Evolutionary conservation across 192 early-diverging fungal genomes (phyloP).

Genomic region (Coemansia sp.): DNA sequence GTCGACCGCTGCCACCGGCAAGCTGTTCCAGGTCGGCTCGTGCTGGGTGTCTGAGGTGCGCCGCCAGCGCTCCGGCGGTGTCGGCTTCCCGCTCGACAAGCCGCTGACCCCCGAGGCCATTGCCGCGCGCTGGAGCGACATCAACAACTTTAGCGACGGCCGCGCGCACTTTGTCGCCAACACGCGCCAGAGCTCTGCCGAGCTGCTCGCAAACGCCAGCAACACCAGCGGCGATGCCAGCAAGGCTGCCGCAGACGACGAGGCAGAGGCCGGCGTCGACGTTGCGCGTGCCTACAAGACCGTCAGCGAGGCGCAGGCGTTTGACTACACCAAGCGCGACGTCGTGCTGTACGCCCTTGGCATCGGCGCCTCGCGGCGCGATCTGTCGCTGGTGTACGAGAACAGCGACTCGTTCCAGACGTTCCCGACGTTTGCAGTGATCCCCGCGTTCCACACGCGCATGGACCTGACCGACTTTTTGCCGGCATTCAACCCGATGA

Average conservation of each 20-base stretch:
- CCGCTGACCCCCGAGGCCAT: constrained; percentile 84
- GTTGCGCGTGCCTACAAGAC: constrained; percentile 60
- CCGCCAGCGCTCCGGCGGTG: constrained; percentile 93
- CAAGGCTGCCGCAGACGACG: constrained; percentile 36
- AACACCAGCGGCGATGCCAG: constrained; percentile 13
- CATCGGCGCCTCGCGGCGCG: constrained; percentile 82
- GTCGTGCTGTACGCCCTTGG: constrained; percentile 93
- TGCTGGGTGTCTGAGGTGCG: constrained; percentile 94
- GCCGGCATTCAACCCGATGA: constrained; percentile 83
- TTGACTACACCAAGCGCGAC: constrained; percentile 83
- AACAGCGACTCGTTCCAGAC: constrained; percentile 75
- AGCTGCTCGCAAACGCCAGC: constrained; percentile 56
- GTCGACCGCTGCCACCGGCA: constrained; percentile 68
- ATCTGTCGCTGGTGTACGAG: constrained; percentile 92
- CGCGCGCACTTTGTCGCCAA: constrained; percentile 75
- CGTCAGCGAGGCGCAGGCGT: constrained; percentile 54
- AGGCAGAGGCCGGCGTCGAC: constrained; percentile 54
- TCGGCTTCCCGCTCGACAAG: constrained; percentile 83
- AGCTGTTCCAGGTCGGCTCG: constrained; percentile 94
- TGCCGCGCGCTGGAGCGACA: constrained; percentile 68
- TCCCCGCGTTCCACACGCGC: constrained; percentile 72
- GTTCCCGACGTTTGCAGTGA: constrained; percentile 91
- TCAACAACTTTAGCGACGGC: constrained; percentile 94
- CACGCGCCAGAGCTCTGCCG: constrained; percentile 39
- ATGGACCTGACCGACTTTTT: constrained; percentile 57